Evolutionary conservation across 768 basidiomycete species (phyloP), one percentile per base, ranked within the genome.

Genomic region (Kwoniella dendrophila): DNA sequence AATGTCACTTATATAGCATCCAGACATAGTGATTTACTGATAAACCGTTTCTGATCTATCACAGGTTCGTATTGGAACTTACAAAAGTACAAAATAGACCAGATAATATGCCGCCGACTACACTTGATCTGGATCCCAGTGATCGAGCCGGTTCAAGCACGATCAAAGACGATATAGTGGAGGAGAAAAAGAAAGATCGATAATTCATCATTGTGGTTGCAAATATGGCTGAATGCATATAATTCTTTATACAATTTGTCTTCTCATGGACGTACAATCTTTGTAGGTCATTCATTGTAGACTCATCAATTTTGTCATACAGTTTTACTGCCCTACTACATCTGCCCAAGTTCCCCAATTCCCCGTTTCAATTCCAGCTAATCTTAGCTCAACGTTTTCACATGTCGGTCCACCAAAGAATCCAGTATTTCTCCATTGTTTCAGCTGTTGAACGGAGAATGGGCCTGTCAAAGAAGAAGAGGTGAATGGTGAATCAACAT

Each of bases 401-500:
- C 75, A 78, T 6, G 69, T 71, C 27, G 77, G 67, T 8, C 75
- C 74, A 24, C 79, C 79, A 36, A 80, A 79, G 66, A 75, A 78
- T 2, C 78, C 79, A 3, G 77, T 73, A 22, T 67, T 61, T 51
- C 76, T 59, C 79, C 79, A 80, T 52, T 61, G 58, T 34, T 71
- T 56, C 14, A 80, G 65, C 16, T 76, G 68, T 14, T 47, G 62
- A 2, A 67, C 36, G 1, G 77, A 62, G 71, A 80, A 80, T 6
- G 78, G 78, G 2, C 78, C 78, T 80, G 55, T 16, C 26, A 18
- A 10, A 10, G n/a, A n/a, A n/a, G n/a, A n/a, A n/a, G n/a, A n/a
- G n/a, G n/a, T n/a, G n/a, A n/a, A n/a, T n/a, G n/a, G n/a, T n/a
- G n/a, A n/a, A n/a, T n/a, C n/a, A n/a, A n/a, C n/a, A n/a, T n/a